Evolutionary conservation across 768 basidiomycete species (phyloP).

Genomic region (Gelatoporia subvermispora): DNA sequence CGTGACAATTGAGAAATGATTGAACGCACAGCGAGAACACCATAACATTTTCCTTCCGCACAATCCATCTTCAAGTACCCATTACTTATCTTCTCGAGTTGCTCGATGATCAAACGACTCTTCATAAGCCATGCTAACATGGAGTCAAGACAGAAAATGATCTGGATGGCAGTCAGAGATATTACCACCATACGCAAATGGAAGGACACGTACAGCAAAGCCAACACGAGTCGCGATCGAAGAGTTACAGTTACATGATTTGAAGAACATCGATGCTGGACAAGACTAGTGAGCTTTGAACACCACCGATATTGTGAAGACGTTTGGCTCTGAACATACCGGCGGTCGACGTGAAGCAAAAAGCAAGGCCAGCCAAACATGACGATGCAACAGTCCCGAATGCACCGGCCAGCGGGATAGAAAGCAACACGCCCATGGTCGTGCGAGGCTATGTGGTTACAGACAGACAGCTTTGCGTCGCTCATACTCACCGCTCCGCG

Average conservation of each 20-base stretch:
- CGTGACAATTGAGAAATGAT: neutral
- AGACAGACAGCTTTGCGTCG: too few species aligned
- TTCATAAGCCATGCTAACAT: conserved; percentile 97
- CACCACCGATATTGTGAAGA: neutral
- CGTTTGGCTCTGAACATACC: conserved; percentile 37
- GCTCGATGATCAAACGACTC: conserved; percentile 79
- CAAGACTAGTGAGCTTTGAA: neutral
- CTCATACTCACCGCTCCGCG: too few species aligned
- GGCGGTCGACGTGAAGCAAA: conserved; percentile 83
- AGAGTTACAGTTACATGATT: conserved; percentile 98
- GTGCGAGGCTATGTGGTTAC: too few species aligned
- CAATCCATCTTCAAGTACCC: conserved; percentile 99
- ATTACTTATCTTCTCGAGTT: conserved; percentile 88
- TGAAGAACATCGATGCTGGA: conserved; percentile 91
- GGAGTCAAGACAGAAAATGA: conserved; percentile 94
- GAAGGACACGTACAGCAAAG: conserved; percentile 65
- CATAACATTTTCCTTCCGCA: conserved; percentile 88
- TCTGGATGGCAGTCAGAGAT: conserved; percentile 37
- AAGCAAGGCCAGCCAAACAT: conserved; percentile 77
- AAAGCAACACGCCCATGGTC: conserved; percentile 72
- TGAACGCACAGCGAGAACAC: conserved; percentile 82
- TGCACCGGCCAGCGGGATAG: conserved; percentile 65
- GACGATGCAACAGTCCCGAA: conserved; percentile 74
- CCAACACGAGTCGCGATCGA: conserved; percentile 97
- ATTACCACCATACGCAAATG: neutral